These are phyloP conservation scores for Rauvolfia tetraphylla DNA, from an alignment of 257 asterid genomes.

Conservation along the genomic window DNA sequence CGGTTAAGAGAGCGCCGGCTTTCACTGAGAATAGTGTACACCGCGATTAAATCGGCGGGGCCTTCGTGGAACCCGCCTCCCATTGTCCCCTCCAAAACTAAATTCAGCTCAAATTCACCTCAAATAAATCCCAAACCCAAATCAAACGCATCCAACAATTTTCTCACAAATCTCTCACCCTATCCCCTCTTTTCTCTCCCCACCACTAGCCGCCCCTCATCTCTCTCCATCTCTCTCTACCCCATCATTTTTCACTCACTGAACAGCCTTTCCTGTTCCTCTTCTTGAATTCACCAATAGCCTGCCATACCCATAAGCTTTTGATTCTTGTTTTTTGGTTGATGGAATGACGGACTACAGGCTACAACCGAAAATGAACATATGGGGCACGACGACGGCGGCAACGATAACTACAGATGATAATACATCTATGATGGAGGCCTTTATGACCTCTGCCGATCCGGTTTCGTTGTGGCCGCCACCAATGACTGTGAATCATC, in stretches of 20 bases:
- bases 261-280: neutral
- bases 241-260: neutral
- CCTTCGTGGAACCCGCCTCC: conserved; percentile 37
- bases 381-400: conserved; percentile 29
- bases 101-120: conserved; percentile 42
- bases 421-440: conserved; percentile 51
- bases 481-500: conserved; percentile 4
- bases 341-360: conserved; percentile 43
- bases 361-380: conserved; percentile 33
- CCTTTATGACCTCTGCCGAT: conserved; percentile 53
- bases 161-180: neutral
- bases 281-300: neutral
- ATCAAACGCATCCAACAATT: conserved; percentile 24
- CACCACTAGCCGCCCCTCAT: conserved; percentile 25
- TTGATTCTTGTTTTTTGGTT: neutral
- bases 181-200: conserved; percentile 12
- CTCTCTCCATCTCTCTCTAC: conserved; percentile 4
- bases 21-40: neutral
- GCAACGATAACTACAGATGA: conserved; percentile 22
- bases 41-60: conserved; percentile 33
- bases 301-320: neutral
- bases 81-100: conserved; percentile 10
- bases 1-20: conserved; percentile 20
- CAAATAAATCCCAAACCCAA: conserved; percentile 36
- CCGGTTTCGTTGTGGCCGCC: conserved; percentile 56